phyloP scores from a whole-genome alignment of 331 rosid species.

The Acacia concinna region DNA sequence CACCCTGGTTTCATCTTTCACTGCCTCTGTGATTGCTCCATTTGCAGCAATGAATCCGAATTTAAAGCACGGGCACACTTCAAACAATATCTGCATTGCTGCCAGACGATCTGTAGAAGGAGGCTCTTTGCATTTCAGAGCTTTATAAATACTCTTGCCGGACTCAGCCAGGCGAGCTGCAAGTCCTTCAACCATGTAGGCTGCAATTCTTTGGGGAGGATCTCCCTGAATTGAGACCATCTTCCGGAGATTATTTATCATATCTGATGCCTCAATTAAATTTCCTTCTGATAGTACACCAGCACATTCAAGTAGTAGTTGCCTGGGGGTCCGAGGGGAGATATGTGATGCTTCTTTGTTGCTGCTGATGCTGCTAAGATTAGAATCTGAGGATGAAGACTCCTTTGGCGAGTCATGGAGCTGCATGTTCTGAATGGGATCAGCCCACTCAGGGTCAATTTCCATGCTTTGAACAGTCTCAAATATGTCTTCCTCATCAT shows the following conservation, averaged over 20 bases:
- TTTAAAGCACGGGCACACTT: conserved; percentile 78
- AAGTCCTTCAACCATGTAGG: conserved; percentile 81
- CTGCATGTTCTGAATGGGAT: conserved; percentile 35
- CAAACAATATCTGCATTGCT: conserved; percentile 76
- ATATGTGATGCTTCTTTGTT: conserved; percentile 44
- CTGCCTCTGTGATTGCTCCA: conserved; percentile 65
- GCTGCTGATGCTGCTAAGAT: conserved; percentile 51
- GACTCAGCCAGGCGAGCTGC: conserved; percentile 65
- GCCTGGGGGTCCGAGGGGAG: conserved; percentile 47
- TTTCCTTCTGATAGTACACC: conserved; percentile 57
- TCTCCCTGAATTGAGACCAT: conserved; percentile 72
- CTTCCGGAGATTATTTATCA: conserved; percentile 56
- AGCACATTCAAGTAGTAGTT: conserved; percentile 62
- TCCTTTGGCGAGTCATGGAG: conserved; percentile 64
- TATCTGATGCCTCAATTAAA: conserved; percentile 44
- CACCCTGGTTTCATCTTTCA: conserved; percentile 52
- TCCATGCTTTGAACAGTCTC: conserved; percentile 56
- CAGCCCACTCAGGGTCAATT: conserved; percentile 58
- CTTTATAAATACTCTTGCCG: conserved; percentile 56
- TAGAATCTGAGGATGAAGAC: conserved; percentile 53
- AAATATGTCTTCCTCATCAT: conserved; percentile 46
- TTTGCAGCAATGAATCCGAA: conserved; percentile 74
- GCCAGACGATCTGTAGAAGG: conserved; percentile 73
- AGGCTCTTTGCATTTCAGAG: conserved; percentile 75
- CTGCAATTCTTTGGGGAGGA: conserved; percentile 72